phyloP scores from a whole-genome alignment of 2,329 filamentous ascomycete species.

The Cryphonectria radicalis region DNA sequence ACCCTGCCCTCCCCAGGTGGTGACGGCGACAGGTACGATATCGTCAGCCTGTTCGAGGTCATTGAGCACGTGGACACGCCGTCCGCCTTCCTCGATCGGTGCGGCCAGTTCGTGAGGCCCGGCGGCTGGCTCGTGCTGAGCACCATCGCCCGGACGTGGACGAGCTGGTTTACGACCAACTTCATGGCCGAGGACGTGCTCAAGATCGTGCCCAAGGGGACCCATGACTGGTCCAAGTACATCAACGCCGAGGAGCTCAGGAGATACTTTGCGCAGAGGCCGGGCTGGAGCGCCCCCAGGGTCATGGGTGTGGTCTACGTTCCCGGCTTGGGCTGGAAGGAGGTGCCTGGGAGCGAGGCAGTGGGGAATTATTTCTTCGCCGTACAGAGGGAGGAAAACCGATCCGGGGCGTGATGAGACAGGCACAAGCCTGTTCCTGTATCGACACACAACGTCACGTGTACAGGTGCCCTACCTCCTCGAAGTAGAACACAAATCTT shows the following conservation, averaged over 20 bases:
- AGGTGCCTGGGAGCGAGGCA: constrained; percentile 78
- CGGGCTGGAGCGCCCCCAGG: constrained; percentile 62
- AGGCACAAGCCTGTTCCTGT: background rate
- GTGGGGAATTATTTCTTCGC: constrained; percentile 97
- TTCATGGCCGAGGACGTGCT: constrained; percentile 87
- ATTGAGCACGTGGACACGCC: constrained; percentile 88
- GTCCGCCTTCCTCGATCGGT: constrained; percentile 71
- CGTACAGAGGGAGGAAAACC: constrained; percentile 55
- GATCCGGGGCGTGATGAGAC: background rate
- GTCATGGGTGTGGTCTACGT: constrained; percentile 88
- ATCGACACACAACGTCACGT: background rate
- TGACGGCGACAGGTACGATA: constrained; percentile 63
- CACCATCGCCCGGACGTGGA: constrained; percentile 89
- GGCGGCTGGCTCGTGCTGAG: constrained; percentile 93
- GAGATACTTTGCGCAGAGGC: constrained; percentile 54
- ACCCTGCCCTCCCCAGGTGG: constrained; percentile 53
- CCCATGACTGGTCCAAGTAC: constrained; percentile 96
- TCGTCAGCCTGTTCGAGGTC: constrained; percentile 91
- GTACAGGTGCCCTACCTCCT: background rate
- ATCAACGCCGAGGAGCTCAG: constrained; percentile 82
- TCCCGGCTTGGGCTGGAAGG: constrained; percentile 87
- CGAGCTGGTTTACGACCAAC: constrained; percentile 91
- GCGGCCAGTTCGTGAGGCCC: constrained; percentile 77
- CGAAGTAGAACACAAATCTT: background rate
- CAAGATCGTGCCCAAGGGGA: constrained; percentile 86